Percentiles rank a stretch among this genome's conserved stretches.
These are phyloP conservation scores for Diaporthe citriasiana DNA, from an alignment of 2,329 filamentous ascomycete genomes.

Conservation along the genomic window DNA sequence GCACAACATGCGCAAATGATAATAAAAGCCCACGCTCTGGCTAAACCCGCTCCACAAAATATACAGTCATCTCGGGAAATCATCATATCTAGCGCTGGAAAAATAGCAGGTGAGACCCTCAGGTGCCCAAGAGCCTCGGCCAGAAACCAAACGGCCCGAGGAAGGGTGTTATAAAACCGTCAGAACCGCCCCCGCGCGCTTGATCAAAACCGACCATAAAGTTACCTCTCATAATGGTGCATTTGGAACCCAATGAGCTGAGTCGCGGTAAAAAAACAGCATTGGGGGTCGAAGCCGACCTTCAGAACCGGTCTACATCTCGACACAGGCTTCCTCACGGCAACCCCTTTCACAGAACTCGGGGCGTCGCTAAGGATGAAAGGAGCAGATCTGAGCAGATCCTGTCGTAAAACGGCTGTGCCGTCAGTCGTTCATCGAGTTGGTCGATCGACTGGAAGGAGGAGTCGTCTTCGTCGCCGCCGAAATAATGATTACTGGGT, in stretches of 20 bases:
- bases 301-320: background rate
- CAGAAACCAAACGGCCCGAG: background rate
- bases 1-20: constrained; percentile 5
- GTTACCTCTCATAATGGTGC: background rate
- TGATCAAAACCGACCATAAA: background rate
- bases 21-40: constrained; percentile 6
- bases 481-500: constrained; percentile 33
- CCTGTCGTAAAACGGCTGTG: background rate
- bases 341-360: background rate
- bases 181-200: constrained; percentile 31
- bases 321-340: background rate
- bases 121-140: background rate
- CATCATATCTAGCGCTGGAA: constrained; percentile 19
- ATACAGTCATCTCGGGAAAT: constrained; percentile 10
- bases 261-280: background rate
- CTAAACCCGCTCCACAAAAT: background rate
- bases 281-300: background rate
- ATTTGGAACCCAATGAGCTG: background rate
- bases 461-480: background rate
- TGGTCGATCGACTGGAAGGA: background rate
- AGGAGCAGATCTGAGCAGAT: background rate
- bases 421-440: background rate
- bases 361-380: background rate
- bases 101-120: constrained; percentile 2
- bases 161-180: constrained; percentile 1